Conservation (phyloP, 805 yeast genomes). For the Myxozyma vanderwaltii region DNA sequence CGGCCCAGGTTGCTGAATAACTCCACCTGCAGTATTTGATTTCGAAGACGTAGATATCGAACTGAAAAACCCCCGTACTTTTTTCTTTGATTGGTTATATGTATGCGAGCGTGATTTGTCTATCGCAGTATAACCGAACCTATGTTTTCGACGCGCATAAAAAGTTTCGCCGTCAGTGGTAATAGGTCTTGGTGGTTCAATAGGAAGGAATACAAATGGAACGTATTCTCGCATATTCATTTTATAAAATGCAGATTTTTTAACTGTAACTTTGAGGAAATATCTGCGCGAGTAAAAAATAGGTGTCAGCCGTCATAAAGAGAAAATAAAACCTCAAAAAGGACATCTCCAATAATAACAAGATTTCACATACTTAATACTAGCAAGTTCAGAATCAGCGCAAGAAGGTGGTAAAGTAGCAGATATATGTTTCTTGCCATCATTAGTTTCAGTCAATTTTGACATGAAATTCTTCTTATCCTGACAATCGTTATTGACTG, state of each 20-base stretch:
- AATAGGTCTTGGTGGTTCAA: slow-evolving; percentile 37
- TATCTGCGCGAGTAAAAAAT: slow-evolving; percentile 52
- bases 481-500: slow-evolving; percentile 37
- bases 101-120: too few species aligned
- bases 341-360: too few species aligned
- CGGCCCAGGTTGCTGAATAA: slow-evolving; percentile 32
- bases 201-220: slow-evolving; percentile 59
- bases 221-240: slow-evolving; percentile 51
- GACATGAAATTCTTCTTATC: slow-evolving; percentile 13
- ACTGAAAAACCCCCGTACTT: slow-evolving; percentile 12
- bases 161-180: slow-evolving; percentile 39
- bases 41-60: not conserved
- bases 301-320: not conserved
- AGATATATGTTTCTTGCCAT: slow-evolving; percentile 29
- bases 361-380: slow-evolving; percentile 12
- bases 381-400: slow-evolving; percentile 31
- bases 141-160: slow-evolving; percentile 47
- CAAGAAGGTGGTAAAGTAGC: slow-evolving; percentile 42
- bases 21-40: not conserved
- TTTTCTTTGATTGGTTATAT: slow-evolving; percentile 10
- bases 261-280: slow-evolving; percentile 63
- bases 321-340: too few species aligned
- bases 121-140: slow-evolving; percentile 17
- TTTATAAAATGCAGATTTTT: slow-evolving; percentile 53
- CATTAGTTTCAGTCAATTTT: slow-evolving; percentile 21